Percentiles rank a stretch among this genome's conserved stretches.
Evolutionary conservation across 2,329 filamentous ascomycete species (phyloP).

Genomic region (Penicillium digitatum): DNA sequence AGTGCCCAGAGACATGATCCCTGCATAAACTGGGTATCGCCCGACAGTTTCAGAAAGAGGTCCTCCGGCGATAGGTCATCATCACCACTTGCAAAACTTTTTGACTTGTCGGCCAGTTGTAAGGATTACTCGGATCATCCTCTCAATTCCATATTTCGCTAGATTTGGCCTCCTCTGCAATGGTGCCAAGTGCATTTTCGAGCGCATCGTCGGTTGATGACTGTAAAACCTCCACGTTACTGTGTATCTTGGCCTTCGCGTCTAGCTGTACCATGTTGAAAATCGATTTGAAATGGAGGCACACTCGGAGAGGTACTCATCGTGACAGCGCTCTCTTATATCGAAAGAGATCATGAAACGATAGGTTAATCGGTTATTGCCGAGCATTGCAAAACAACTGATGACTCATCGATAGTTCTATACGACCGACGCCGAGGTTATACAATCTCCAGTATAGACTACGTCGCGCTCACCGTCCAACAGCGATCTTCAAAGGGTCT

Average conservation of each 20-base stretch:
- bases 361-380: not conserved
- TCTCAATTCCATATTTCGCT: not conserved
- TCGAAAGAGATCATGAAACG: too few species aligned
- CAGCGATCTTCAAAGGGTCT: not conserved
- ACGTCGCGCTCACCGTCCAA: not conserved
- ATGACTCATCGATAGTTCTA: not conserved
- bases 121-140: slow-evolving; percentile 12
- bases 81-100: slow-evolving; percentile 14
- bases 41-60: slow-evolving; percentile 25
- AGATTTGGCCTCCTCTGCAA: not conserved
- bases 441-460: not conserved
- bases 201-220: not conserved
- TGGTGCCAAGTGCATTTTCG: not conserved
- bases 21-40: slow-evolving; percentile 21
- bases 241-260: too few species aligned
- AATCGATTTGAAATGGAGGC: not conserved
- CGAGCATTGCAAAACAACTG: too few species aligned
- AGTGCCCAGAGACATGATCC: slow-evolving; percentile 10
- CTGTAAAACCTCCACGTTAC: not conserved
- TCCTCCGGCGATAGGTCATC: slow-evolving; percentile 23
- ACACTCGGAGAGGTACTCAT: not conserved
- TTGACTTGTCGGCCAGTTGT: slow-evolving; percentile 13
- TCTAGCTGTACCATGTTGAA: not conserved
- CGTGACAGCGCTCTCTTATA: not conserved
- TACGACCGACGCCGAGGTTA: not conserved